Evolutionary conservation across 306 rosid genomes (phyloP), one percentile per base, ranked within the genome.

Genomic region (Prinsepia uniflora): DNA sequence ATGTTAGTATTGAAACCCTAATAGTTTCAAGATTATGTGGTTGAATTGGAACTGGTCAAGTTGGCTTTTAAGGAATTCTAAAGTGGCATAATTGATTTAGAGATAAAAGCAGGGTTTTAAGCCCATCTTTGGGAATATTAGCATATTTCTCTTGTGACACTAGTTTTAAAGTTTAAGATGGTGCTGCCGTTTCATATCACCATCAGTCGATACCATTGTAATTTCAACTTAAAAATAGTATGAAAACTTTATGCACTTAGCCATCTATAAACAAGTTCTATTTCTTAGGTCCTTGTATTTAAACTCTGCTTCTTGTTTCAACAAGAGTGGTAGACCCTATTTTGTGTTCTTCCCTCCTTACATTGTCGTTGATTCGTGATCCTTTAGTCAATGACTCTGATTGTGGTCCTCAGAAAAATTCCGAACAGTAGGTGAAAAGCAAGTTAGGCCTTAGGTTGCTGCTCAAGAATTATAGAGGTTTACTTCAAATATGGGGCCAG

Each of bases 61-160:
- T 72, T 50, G 58, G 71, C 65, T 72, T 57, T 69, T 12, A 50
- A 45, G 73, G 69, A 49, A 22, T 74, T 81, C 50, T 48, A 59
- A 65, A 24, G 41, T 45, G 56, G 63, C 47, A 65, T 17, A 42
- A 70, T 62, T 70, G 75, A 42, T 69, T 55, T 67, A 57, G 66
- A 70, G 46, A 18, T 24, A 10, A 57, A 50, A 44, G 65, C 57
- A 46, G 39, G 64, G 39, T 1, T 22, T 57, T 70, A 41, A 43
- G 8, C 18, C 65, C 12, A 7, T 20, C 42, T 69, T 15, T 22
- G 24, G 56, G 34, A 44, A 57, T 30, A 52, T 5, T n/a, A 57
- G 34, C 66, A 44, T 58, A 70, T 43, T 24, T 55, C 47, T 13
- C 9, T 7, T 22, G 43, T 9, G 55, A 43, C 65, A 15, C 11